A percentile compares a stretch with the other conserved stretches of the same genome.
These are phyloP conservation scores for Pichia sp. DNA, from an alignment of 1,139 yeast genomes.

Conservation along the genomic window DNA sequence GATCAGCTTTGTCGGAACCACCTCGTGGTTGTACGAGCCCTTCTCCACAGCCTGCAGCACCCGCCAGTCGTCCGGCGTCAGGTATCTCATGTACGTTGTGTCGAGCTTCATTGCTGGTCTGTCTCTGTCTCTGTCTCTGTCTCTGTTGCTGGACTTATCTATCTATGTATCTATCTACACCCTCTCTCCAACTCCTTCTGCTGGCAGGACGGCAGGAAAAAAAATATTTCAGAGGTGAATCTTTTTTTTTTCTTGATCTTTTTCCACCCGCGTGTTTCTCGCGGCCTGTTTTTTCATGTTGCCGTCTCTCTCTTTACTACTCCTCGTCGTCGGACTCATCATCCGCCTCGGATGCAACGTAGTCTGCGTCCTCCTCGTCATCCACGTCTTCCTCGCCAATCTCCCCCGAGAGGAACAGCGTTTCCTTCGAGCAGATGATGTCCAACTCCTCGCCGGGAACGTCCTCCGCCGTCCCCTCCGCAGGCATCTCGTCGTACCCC, in stretches of 20 bases:
- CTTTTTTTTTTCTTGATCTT: too few species aligned
- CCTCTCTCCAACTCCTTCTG: too few species aligned
- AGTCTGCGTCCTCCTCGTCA: slow-evolving; percentile 24
- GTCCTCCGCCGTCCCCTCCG: slow-evolving; percentile 31
- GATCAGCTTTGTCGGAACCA: slow-evolving; percentile 86
- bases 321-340: neutral
- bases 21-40: slow-evolving; percentile 90
- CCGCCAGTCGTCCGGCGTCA: slow-evolving; percentile 84
- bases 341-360: neutral
- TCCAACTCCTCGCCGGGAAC: slow-evolving; percentile 29
- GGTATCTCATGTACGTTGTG: slow-evolving; percentile 87
- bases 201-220: too few species aligned
- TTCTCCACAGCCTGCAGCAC: slow-evolving; percentile 85
- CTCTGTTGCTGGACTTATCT: neutral
- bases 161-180: neutral
- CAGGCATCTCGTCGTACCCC: slow-evolving; percentile 34
- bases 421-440: slow-evolving; percentile 25
- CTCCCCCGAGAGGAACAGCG: slow-evolving; percentile 24
- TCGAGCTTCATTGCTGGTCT: slow-evolving; percentile 69
- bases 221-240: too few species aligned
- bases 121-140: neutral
- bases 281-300: neutral
- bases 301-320: slow-evolving; percentile 5
- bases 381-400: slow-evolving; percentile 24
- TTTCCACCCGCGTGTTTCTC: too few species aligned